These are phyloP conservation scores for Themeda triandra DNA, from an alignment of 176 grass and related monocot species.

Conservation along the genomic window DNA sequence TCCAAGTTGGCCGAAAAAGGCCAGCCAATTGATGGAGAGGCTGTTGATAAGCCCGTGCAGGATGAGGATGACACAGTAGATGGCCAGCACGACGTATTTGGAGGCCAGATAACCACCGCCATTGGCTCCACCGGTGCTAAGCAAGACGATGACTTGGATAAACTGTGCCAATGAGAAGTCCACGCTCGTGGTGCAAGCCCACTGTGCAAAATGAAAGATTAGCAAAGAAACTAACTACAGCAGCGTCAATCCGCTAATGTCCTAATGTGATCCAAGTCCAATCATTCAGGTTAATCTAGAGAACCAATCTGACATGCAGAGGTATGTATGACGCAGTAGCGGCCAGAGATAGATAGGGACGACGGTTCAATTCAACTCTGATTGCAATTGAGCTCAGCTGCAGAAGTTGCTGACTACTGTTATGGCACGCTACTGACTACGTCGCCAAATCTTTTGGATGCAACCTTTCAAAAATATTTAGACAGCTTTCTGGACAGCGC, in stretches of 20 bases:
- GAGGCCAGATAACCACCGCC: constrained; percentile 55
- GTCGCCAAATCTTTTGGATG: not conserved
- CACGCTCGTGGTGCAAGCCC: constrained; percentile 45
- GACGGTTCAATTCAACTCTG: not conserved
- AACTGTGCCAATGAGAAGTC: constrained; percentile 54
- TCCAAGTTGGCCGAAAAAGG: constrained; percentile 38
- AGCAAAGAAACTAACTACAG: not conserved
- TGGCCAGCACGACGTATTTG: constrained; percentile 44
- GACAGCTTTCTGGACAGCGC: no score
- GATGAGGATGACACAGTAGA: constrained; percentile 36
- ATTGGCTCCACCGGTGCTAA: constrained; percentile 46
- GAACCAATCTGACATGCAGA: not conserved
- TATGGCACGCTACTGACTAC: not conserved
- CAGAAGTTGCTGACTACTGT: not conserved
- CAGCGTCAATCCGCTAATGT: not conserved
- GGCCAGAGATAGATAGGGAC: not conserved
- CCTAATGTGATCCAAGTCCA: not conserved
- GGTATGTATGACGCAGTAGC: not conserved
- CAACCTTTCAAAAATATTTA: no score
- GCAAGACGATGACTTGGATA: constrained; percentile 51
- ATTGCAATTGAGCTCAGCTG: not conserved
- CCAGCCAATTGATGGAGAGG: constrained; percentile 38
- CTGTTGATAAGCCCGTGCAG: constrained; percentile 52
- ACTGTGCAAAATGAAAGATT: not conserved
- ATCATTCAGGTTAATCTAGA: not conserved